Evolutionary conservation across 2,329 filamentous ascomycete genomes (phyloP).

Genomic region (Fusarium humuli): DNA sequence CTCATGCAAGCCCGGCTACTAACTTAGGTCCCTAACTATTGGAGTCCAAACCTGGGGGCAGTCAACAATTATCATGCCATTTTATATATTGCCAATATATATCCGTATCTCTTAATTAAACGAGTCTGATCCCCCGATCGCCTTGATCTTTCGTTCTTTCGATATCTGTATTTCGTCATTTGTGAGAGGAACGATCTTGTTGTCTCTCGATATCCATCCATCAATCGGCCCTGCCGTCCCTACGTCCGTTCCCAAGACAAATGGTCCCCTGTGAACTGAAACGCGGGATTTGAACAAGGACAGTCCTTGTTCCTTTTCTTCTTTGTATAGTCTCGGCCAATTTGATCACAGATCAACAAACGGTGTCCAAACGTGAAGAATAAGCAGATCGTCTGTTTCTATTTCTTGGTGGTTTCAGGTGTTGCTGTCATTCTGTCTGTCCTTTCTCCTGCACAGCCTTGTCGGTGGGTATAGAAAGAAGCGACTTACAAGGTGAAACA

Average conservation of each 20-base stretch:
- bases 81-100: conserved; percentile 23
- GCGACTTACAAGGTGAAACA: not conserved
- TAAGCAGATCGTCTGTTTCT: conserved; percentile 9
- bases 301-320: not conserved
- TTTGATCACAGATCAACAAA: not conserved
- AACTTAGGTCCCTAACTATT: conserved; percentile 20
- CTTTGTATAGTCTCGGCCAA: not conserved
- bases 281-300: conserved; percentile 10
- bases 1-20: conserved; percentile 21
- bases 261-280: conserved; percentile 19
- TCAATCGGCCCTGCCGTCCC: conserved; percentile 5
- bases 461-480: conserved; percentile 1
- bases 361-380: conserved; percentile 1
- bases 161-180: not conserved
- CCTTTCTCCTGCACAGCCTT: conserved; percentile 3
- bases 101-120: conserved; percentile 18
- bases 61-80: conserved; percentile 12
- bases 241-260: conserved; percentile 7
- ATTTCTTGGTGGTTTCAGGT: conserved; percentile 37
- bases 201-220: not conserved
- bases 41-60: conserved; percentile 18
- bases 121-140: not conserved
- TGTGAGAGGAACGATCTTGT: not conserved
- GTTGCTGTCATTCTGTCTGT: not conserved
- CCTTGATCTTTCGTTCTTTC: not conserved